Percentiles rank a stretch among this genome's conserved stretches.
Conservation (phyloP, 306 rosid genomes). For the Quercus rubra region DNA sequence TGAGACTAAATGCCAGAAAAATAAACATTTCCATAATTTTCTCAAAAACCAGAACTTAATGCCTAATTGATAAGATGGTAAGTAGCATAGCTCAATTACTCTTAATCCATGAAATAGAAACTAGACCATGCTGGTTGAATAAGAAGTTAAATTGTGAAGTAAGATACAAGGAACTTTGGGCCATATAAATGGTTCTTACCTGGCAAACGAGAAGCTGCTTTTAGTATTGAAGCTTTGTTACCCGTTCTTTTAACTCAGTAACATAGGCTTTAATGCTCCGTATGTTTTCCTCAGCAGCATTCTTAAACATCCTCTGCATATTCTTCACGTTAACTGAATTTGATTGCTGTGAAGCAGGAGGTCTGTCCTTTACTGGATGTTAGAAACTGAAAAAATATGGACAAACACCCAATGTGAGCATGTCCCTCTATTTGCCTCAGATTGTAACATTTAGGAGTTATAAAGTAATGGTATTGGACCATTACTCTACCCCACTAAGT, state of each 20-base stretch:
- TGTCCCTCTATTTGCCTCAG: no score
- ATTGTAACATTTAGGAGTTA: no score
- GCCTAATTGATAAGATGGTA: background rate
- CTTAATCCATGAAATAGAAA: background rate
- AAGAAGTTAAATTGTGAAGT: background rate
- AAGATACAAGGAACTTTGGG: background rate
- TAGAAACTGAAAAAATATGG: no score
- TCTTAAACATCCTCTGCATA: slow-evolving; percentile 93
- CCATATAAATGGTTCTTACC: slow-evolving; percentile 34
- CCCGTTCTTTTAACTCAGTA: slow-evolving; percentile 82
- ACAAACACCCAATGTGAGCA: no score
- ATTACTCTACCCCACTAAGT: no score
- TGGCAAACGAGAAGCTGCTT: slow-evolving; percentile 95
- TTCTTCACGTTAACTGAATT: slow-evolving; percentile 75
- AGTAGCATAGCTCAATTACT: background rate
- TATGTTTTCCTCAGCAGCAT: slow-evolving; percentile 91
- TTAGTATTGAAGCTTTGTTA: slow-evolving; percentile 87
- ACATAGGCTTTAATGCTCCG: slow-evolving; percentile 77
- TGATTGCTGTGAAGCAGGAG: slow-evolving; percentile 54
- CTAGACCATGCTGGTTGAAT: background rate
- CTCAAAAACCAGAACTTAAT: no score
- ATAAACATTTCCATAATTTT: no score
- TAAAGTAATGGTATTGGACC: no score
- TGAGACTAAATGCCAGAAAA: no score
- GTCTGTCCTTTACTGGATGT: slow-evolving; percentile 50